Evolutionary conservation across 2,329 filamentous ascomycete species (phyloP), one percentile per base, ranked within the genome.

Genomic region (Cladosporium sp.): DNA sequence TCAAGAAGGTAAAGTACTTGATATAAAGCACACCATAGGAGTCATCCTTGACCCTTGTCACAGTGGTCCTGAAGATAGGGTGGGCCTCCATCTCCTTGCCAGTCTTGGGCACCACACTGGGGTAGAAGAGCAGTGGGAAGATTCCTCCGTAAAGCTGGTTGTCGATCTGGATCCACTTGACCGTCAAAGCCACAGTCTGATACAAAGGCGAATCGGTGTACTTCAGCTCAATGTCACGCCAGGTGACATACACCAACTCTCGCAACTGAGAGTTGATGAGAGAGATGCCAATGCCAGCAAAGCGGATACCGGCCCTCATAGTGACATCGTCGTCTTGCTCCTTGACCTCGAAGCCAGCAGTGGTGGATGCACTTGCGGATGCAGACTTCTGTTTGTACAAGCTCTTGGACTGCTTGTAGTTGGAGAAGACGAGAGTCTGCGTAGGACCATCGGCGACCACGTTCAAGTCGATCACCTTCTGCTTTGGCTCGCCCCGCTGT

Each of bases 131-230:
- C 76, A 99, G 96, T 0, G 94, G 94, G 80, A 99, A 99, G 65
- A 99, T 92, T 24, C 95, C 94, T 25, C 95, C 95, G 68, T 99
- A 99, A 13, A 99, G 83, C 73, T 99, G 94, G 66, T 99, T 99
- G 74, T 99, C 94, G 65, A 99, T 90, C 74, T 99, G 94, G 25
- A 99, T 94, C 95, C 95, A 99, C 73, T 99, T 97, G 71, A 97
- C 88, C 0, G 91, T 90, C 51, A 94, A 79, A 48, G 90, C 93
- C 61, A 97, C 75, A 0, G 91, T 97, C 74, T 99, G 94, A 69
- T 96, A 96, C 15, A 97, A 78, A 17, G 86, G 83, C n/a, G 94
- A 97, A 68, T 99, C 94, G 57, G 86, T 91, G 73, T 94, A 96
- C 60, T 92, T 91, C 62, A 99, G 76, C 65, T 94, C 87, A 24